These are phyloP conservation scores for Suzukiozyma palmioleophila DNA, from an alignment of 1,139 yeast species.

Conservation along the genomic window DNA sequence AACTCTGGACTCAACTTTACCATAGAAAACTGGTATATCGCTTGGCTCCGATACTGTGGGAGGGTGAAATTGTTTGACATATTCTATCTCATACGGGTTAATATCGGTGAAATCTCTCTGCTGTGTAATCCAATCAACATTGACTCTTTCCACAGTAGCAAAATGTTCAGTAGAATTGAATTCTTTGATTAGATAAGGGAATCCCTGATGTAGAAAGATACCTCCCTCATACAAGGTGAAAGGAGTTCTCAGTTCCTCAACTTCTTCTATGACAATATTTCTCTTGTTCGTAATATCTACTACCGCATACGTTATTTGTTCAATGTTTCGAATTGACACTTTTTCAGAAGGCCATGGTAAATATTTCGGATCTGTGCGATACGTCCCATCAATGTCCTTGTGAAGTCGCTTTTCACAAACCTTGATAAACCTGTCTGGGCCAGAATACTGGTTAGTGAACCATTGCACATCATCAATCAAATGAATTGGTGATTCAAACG, in stretches of 20 bases:
- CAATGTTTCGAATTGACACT: conserved; percentile 78
- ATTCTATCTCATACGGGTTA: conserved; percentile 76
- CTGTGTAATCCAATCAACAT: conserved; percentile 88
- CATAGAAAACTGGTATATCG: conserved; percentile 71
- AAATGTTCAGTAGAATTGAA: conserved; percentile 69
- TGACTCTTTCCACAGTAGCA: conserved; percentile 83
- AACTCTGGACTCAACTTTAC: conserved; percentile 65
- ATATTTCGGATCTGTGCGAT: conserved; percentile 54
- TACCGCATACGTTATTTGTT: conserved; percentile 77
- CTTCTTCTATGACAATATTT: conserved; percentile 76
- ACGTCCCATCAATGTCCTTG: conserved; percentile 49
- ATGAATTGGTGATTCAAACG: conserved; percentile 70
- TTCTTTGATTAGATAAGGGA: conserved; percentile 79
- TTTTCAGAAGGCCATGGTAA: conserved; percentile 77
- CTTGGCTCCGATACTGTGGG: conserved; percentile 15
- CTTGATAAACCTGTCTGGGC: conserved; percentile 22
- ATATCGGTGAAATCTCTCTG: conserved; percentile 92
- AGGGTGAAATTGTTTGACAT: conserved; percentile 48
- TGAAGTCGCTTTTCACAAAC: conserved; percentile 43
- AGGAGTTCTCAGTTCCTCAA: conserved; percentile 86
- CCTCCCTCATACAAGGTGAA: conserved; percentile 96
- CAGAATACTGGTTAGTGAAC: conserved; percentile 33
- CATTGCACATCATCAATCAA: conserved; percentile 50
- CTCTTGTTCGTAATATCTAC: conserved; percentile 79
- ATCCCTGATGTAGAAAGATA: conserved; percentile 89